These are phyloP conservation scores for Escallonia herrerae DNA, from an alignment of 129 eudicot genomes.

Conservation along the genomic window DNA sequence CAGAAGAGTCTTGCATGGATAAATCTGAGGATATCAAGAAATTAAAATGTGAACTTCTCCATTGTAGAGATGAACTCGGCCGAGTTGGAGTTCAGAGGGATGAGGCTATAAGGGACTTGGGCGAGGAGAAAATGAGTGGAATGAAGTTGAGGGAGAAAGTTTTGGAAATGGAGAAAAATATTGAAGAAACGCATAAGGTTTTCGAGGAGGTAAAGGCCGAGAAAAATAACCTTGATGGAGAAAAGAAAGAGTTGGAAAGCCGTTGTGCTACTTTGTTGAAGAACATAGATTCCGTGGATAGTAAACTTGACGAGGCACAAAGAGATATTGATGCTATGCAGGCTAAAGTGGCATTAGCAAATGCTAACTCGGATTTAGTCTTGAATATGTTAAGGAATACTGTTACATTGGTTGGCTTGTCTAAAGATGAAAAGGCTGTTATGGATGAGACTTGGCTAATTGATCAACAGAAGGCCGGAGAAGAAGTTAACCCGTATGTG, in stretches of 20 bases:
- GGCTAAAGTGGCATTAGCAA: constrained; percentile 29
- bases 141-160: constrained; percentile 30
- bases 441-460: constrained; percentile 1
- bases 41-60: constrained; percentile 41
- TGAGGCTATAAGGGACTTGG: constrained; percentile 20
- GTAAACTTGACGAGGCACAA: constrained; percentile 23
- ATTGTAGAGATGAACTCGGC: constrained; percentile 25
- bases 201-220: constrained; percentile 33
- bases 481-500: constrained; percentile 19
- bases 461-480: constrained; percentile 16
- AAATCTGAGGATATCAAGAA: constrained; percentile 23
- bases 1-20: constrained; percentile 28
- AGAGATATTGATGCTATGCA: constrained; percentile 32
- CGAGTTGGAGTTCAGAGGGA: constrained; percentile 35
- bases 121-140: constrained; percentile 42
- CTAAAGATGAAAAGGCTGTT: constrained; percentile 17
- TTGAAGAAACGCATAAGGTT: constrained; percentile 33
- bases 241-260: constrained; percentile 49
- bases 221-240: constrained; percentile 19
- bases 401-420: constrained; percentile 17
- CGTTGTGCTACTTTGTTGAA: constrained; percentile 20
- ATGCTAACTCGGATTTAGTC: constrained; percentile 26
- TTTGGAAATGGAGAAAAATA: constrained; percentile 37
- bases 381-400: constrained; percentile 46
- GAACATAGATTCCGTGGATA: constrained; percentile 32